These are phyloP conservation scores for Elongisporangium undulatum DNA, from an alignment of 352 stramenopile species.

Conservation along the genomic window DNA sequence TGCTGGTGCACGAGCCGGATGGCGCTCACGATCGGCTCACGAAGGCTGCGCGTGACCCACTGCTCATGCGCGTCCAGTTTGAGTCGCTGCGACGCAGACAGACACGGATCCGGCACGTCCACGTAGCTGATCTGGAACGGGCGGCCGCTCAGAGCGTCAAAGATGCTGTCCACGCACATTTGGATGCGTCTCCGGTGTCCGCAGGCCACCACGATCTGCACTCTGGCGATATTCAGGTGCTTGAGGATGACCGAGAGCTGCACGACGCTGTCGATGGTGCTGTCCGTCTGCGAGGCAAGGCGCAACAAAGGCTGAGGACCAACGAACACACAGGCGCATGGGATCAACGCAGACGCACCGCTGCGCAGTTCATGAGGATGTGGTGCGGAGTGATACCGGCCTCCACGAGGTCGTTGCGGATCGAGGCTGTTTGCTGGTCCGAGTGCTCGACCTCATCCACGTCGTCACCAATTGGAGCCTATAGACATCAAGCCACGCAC, in stretches of 20 bases:
- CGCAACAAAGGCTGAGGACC: neutral
- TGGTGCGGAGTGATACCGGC: constrained; percentile 59
- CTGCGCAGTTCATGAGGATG: constrained; percentile 66
- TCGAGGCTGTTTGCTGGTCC: constrained; percentile 34
- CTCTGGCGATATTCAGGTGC: neutral
- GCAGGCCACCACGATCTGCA: neutral
- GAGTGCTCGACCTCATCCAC: constrained; percentile 24
- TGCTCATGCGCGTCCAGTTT: neutral
- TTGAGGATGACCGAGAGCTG: neutral
- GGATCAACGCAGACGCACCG: constrained; percentile 20
- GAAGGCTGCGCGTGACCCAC: neutral
- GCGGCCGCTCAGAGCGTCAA: neutral
- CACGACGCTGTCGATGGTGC: neutral
- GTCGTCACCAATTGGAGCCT: constrained; percentile 36
- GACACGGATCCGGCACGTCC: neutral
- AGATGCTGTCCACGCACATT: neutral
- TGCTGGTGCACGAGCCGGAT: neutral
- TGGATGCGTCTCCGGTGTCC: neutral
- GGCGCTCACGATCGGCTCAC: neutral
- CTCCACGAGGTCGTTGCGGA: constrained; percentile 43
- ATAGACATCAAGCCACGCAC: constrained; percentile 6
- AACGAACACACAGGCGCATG: constrained; percentile 1
- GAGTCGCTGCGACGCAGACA: neutral
- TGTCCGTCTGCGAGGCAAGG: neutral
- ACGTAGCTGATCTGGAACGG: neutral